Conservation (phyloP, 177 flowering plant genomes). For the Vitis hybrid region DNA sequence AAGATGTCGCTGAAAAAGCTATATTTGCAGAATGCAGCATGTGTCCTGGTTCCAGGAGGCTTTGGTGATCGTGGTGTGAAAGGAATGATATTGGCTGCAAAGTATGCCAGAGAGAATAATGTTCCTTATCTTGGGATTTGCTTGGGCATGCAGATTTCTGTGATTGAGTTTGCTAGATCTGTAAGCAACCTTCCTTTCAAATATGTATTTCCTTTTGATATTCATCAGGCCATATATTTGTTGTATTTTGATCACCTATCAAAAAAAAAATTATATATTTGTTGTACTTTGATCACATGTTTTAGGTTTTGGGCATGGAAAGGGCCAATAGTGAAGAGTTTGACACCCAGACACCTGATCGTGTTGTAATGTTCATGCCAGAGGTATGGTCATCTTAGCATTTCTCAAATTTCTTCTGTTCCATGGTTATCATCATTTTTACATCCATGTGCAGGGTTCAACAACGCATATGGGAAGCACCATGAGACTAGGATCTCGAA, state of each 20-base stretch:
- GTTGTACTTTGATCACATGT: slow-evolving; percentile 6
- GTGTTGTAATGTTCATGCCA: slow-evolving; percentile 94
- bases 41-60: slow-evolving; percentile 97
- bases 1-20: too few relatives aligned
- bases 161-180: slow-evolving; percentile 90
- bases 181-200: slow-evolving; percentile 38
- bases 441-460: slow-evolving; percentile 61
- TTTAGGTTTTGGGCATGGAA: slow-evolving; percentile 69
- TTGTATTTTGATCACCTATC: slow-evolving; percentile 1
- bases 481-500: slow-evolving; percentile 93
- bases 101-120: slow-evolving; percentile 88
- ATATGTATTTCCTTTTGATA: not conserved
- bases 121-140: slow-evolving; percentile 98
- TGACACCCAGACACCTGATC: slow-evolving; percentile 62
- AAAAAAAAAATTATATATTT: not conserved
- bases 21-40: slow-evolving; percentile 69
- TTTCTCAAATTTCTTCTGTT: not conserved
- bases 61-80: slow-evolving; percentile 97
- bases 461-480: slow-evolving; percentile 96
- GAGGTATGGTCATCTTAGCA: slow-evolving; percentile 48
- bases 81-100: slow-evolving; percentile 98
- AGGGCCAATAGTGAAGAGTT: slow-evolving; percentile 87
- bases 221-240: not conserved
- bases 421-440: not conserved
- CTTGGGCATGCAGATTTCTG: slow-evolving; percentile 98